A percentile compares a stretch with the other conserved stretches of the same genome.
phyloP scores from a whole-genome alignment of 495 filamentous ascomycete genomes.

The Neurospora pannonica region DNA sequence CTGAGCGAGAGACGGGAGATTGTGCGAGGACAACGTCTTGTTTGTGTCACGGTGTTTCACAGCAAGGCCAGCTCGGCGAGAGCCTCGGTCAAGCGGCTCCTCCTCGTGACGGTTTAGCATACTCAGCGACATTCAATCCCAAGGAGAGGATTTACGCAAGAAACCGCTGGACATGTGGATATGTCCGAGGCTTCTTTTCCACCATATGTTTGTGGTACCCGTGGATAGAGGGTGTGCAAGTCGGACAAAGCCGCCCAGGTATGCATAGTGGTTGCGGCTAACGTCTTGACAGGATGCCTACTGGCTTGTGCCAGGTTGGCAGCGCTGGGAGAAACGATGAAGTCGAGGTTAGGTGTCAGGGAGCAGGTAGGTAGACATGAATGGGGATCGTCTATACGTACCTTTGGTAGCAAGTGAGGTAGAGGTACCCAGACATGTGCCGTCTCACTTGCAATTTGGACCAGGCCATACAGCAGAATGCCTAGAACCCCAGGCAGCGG shows the following conservation, averaged over 20 bases:
- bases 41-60: slow-evolving; percentile 5
- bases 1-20: slow-evolving; percentile 1
- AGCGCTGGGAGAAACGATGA: neutral
- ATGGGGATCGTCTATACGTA: neutral
- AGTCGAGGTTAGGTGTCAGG: neutral
- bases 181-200: neutral
- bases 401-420: neutral
- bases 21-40: slow-evolving; percentile 3
- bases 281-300: neutral
- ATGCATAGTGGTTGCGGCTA: slow-evolving; percentile 3
- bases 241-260: neutral
- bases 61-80: neutral
- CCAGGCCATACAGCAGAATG: neutral
- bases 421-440: neutral
- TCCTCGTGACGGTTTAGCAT: slow-evolving; percentile 9
- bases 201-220: neutral
- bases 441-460: neutral
- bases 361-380: neutral
- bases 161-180: neutral
- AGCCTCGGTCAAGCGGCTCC: slow-evolving; percentile 7
- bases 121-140: neutral
- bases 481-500: neutral
- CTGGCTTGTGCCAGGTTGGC: neutral
- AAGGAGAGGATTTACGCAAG: neutral
- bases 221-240: neutral